phyloP scores from a whole-genome alignment of 225 moss, liverwort and hornwort genomes.

The Straminergon stramineum region DNA sequence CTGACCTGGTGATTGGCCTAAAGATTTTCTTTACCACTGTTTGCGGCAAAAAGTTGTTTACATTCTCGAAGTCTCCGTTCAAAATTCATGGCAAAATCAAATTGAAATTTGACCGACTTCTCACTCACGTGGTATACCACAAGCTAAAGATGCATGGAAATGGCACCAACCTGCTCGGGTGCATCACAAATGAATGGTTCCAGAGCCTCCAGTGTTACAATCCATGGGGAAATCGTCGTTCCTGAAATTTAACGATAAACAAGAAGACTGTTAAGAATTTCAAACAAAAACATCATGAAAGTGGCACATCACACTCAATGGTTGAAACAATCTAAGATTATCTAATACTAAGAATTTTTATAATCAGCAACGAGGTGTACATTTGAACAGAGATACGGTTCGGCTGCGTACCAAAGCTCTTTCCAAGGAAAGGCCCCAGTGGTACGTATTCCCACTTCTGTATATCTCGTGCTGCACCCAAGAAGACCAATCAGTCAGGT shows the following conservation, averaged over 20 bases:
- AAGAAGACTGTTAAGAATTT: not conserved
- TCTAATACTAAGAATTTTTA: not conserved
- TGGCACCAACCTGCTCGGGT: conserved; percentile 60
- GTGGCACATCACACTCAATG: not conserved
- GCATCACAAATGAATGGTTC: conserved; percentile 78
- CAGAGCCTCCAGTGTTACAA: conserved; percentile 90
- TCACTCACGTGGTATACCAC: not conserved
- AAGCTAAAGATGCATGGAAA: not conserved
- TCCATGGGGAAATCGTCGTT: conserved; percentile 94
- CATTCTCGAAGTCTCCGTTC: not conserved
- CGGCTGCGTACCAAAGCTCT: conserved; percentile 67
- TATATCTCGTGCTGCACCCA: conserved; percentile 71
- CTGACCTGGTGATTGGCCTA: not conserved
- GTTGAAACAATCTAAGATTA: not conserved
- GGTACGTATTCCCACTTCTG: conserved; percentile 91
- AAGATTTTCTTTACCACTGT: not conserved
- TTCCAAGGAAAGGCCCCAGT: conserved; percentile 88
- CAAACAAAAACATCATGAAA: not conserved
- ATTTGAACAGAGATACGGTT: not conserved
- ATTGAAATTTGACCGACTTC: not conserved
- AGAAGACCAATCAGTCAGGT: not conserved
- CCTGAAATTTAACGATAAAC: conserved; percentile 26
- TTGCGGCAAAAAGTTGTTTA: not conserved
- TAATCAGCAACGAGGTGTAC: not conserved
- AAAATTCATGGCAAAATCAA: not conserved